A percentile compares a stretch with the other conserved stretches of the same genome.
These are phyloP conservation scores for Suillus decipiens DNA, from an alignment of 768 basidiomycete genomes.

Conservation along the genomic window DNA sequence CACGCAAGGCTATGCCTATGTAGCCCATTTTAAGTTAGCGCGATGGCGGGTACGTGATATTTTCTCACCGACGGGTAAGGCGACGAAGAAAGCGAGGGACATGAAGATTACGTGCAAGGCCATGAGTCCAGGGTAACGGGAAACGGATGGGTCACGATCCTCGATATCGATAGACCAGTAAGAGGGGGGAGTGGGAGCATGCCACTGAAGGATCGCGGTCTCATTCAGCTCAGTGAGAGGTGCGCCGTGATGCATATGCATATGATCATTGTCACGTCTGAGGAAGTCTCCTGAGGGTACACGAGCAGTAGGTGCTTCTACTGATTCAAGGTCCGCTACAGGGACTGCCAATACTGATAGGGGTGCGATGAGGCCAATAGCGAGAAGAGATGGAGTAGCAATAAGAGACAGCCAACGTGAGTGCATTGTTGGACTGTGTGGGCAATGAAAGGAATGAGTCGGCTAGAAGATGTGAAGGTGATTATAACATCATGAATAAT, in stretches of 20 bases:
- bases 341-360: constrained; percentile 2
- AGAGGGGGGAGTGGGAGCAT: constrained; percentile 73
- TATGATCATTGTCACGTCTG: constrained; percentile 38
- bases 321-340: not conserved
- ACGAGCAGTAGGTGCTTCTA: not conserved
- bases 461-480: not conserved
- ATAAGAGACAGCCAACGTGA: constrained; percentile 1
- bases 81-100: constrained; percentile 79
- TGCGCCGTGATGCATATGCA: constrained; percentile 47
- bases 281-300: not conserved
- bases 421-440: constrained; percentile 17
- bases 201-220: constrained; percentile 63
- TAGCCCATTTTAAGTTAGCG: not conserved
- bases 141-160: constrained; percentile 41
- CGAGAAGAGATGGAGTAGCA: constrained; percentile 1
- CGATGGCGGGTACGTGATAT: not conserved
- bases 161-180: constrained; percentile 84
- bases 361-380: constrained; percentile 11
- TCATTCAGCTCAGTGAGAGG: constrained; percentile 74
- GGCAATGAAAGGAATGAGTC: not conserved
- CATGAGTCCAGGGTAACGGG: constrained; percentile 70
- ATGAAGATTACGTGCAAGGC: constrained; percentile 72
- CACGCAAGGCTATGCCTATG: constrained; percentile 78
- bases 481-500: constrained; percentile 2
- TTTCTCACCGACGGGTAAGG: constrained; percentile 74